phyloP scores from a whole-genome alignment of 441 rosid species.

The Arabidopsis hybrid region DNA sequence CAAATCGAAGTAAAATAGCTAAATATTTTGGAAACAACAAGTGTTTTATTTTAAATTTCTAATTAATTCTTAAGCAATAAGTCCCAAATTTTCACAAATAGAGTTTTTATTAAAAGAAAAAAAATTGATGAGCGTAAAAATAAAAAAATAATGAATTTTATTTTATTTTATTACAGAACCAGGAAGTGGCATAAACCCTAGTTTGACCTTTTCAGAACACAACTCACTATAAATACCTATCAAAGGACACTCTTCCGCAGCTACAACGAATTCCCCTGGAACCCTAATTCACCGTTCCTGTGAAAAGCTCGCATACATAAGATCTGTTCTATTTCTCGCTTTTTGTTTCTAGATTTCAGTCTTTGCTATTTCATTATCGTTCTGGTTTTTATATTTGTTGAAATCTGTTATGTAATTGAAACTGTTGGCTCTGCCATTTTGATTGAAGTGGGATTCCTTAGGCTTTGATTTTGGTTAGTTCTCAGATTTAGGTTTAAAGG shows the following conservation, averaged over 20 bases:
- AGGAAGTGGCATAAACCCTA: constrained; percentile 20
- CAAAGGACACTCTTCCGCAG: constrained; percentile 9
- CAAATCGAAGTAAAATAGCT: background rate
- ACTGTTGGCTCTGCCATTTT: background rate
- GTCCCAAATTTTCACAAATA: too few relatives aligned
- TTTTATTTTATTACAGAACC: background rate
- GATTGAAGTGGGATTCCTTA: background rate
- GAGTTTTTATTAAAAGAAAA: too few relatives aligned
- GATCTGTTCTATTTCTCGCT: background rate
- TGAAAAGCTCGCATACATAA: background rate
- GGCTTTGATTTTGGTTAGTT: background rate
- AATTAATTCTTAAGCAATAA: too few relatives aligned
- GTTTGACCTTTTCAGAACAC: constrained; percentile 8
- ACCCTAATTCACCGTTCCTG: constrained; percentile 7
- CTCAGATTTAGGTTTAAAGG: background rate
- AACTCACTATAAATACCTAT: constrained; percentile 13
- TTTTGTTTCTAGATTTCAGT: background rate
- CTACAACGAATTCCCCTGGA: background rate
- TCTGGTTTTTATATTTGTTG: background rate
- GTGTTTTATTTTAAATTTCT: too few relatives aligned
- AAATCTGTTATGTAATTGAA: too few relatives aligned
- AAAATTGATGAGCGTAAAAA: background rate
- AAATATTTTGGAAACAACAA: too few relatives aligned
- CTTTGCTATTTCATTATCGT: background rate
- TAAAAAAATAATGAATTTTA: background rate